Evolutionary conservation across 2,329 filamentous ascomycete genomes (phyloP), one percentile per base, ranked within the genome.

Genomic region (Botrytis sinoallii): DNA sequence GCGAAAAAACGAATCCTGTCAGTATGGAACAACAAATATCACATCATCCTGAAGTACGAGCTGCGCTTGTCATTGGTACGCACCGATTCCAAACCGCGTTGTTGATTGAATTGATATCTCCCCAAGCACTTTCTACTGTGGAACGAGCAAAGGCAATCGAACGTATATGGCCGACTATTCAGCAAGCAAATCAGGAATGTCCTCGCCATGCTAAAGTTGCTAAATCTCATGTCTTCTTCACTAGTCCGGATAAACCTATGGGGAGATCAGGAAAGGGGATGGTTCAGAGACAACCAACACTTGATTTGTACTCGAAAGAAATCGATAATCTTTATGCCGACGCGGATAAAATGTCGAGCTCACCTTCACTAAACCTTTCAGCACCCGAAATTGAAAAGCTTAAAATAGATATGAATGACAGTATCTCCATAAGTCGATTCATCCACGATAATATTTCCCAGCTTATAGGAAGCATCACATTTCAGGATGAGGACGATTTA

Each of bases 1-100:
- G 84, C 3, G 83, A 84, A 69, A 85, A 85, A 74, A 80, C 84
- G 44, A 84, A 85, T 44, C 84, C 84, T 0, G 75, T 82, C 4
- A 76, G 76, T 14, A 0, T 81, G 78, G 83, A 85, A 72, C 76
- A 75, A 44, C 77, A 80, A 16, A 80, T 85, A 8, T 77, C 78
- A 38, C 75, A 74, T 1, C 81, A 84, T 69, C 80, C 82, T 0
- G 46, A 80, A 25, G 78, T 85, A 1, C 70, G 75, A 0, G 75
- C 77, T 14, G 80, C 81, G 0, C 61, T 84, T 1, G 75, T 85
- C 1, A 73, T 81, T 46, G 83, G 83, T 0, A 76, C 82, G 44
- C 61, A 72, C 9, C 73, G 77, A 16, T 82, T 84, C 68, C 81
- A 83, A 61, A 74, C 83, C 18, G 79, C 78, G 14, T 68, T 84